Percentiles rank a stretch among this genome's conserved stretches.
Conservation (phyloP, 2,329 filamentous ascomycete genomes). For the Juglanconis sp. region DNA sequence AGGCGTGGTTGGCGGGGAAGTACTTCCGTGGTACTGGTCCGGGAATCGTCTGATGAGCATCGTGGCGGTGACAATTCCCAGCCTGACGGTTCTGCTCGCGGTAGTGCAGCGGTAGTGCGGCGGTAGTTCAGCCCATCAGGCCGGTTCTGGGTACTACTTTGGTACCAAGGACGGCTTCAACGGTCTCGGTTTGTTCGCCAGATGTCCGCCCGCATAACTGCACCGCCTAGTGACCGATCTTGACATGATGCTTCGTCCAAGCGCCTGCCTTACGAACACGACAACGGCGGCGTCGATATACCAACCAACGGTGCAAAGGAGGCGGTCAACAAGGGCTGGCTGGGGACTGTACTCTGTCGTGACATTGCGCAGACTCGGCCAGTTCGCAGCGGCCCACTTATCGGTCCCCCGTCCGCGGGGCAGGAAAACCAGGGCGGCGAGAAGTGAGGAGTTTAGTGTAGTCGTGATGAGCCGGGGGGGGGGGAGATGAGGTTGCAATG, state of each 20-base stretch:
- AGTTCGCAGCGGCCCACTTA: no score
- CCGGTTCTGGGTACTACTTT: neutral
- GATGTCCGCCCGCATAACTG: neutral
- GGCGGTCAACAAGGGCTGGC: neutral
- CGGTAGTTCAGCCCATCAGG: neutral
- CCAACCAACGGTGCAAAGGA: neutral
- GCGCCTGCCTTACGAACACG: no score
- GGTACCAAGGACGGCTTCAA: neutral
- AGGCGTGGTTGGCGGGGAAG: neutral
- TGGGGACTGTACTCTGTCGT: neutral
- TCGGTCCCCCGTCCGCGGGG: neutral
- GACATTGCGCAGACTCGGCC: no score
- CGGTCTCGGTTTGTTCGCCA: neutral
- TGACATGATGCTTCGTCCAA: no score
- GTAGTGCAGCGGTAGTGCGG: neutral
- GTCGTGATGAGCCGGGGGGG: neutral
- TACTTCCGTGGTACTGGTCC: neutral
- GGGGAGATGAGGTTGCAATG: slow-evolving; percentile 5
- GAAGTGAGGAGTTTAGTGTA: neutral
- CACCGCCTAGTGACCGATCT: neutral
- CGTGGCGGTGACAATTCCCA: neutral
- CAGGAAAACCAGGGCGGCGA: no score
- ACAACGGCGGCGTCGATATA: neutral
- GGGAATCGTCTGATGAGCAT: neutral
- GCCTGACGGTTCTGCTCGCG: neutral